Evolutionary conservation across 2,329 filamentous ascomycete species (phyloP).

Genomic region (Thyridium curvatum): DNA sequence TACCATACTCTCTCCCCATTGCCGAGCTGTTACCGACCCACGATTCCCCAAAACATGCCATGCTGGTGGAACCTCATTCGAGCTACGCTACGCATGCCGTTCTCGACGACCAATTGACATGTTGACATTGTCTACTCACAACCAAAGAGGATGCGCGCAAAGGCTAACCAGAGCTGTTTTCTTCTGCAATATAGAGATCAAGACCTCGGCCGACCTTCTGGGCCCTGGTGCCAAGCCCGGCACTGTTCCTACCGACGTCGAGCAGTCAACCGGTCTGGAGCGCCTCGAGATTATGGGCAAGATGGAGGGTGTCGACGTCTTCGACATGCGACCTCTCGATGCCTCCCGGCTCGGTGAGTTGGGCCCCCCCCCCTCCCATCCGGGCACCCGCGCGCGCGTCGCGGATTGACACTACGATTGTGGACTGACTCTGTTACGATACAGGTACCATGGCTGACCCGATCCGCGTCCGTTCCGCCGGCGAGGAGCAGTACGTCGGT

Average conservation of each 20-base stretch:
- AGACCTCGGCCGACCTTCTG: slow-evolving; percentile 73
- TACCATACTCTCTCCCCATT: slow-evolving; percentile 34
- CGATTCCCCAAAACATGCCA: not conserved
- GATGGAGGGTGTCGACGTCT: slow-evolving; percentile 97
- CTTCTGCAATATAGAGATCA: slow-evolving; percentile 66
- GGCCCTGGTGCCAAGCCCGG: slow-evolving; percentile 76
- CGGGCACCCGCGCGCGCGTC: too few relatives aligned
- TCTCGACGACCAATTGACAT: not conserved
- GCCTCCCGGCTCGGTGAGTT: slow-evolving; percentile 73
- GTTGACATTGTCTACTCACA: slow-evolving; percentile 61
- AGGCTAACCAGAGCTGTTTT: slow-evolving; percentile 7
- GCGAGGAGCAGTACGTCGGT: slow-evolving; percentile 93
- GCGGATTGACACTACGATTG: slow-evolving; percentile 64
- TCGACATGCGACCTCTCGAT: slow-evolving; percentile 97
- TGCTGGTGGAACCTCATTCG: too few relatives aligned
- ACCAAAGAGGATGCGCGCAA: not conserved
- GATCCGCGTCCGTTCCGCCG: slow-evolving; percentile 83
- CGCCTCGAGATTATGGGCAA: slow-evolving; percentile 98
- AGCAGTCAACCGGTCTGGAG: slow-evolving; percentile 95
- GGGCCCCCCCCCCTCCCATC: too few relatives aligned
- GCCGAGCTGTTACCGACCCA: slow-evolving; percentile 1
- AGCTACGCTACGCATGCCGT: slow-evolving; percentile 43
- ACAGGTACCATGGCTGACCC: slow-evolving; percentile 83
- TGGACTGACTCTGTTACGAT: slow-evolving; percentile 1
- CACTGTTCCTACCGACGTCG: slow-evolving; percentile 85